These are phyloP conservation scores for Fusarium nelsonii DNA, from an alignment of 2,329 filamentous ascomycete species.

Conservation along the genomic window DNA sequence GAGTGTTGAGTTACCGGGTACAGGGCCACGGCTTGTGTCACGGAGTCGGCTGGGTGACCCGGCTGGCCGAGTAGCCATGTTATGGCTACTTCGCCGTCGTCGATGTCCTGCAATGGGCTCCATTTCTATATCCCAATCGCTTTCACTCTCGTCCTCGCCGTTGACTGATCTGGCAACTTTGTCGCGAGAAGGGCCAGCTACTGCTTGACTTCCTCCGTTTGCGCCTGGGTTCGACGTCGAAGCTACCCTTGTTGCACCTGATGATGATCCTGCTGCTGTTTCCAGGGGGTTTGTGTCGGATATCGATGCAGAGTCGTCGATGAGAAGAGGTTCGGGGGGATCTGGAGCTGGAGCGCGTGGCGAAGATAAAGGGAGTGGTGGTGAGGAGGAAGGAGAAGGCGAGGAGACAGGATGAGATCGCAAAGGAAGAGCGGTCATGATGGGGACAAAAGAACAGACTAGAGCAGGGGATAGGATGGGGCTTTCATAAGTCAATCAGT, in stretches of 20 bases:
- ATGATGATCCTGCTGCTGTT: slow-evolving; percentile 21
- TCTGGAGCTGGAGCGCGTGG: slow-evolving; percentile 21
- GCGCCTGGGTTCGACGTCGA: slow-evolving; percentile 14
- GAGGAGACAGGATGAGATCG: slow-evolving; percentile 34
- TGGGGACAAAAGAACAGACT: slow-evolving; percentile 38
- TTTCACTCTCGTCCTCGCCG: slow-evolving; percentile 54
- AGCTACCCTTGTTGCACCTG: slow-evolving; percentile 19
- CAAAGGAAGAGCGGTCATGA: slow-evolving; percentile 43
- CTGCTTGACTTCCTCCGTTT: slow-evolving; percentile 29
- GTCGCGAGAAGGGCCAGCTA: slow-evolving; percentile 38
- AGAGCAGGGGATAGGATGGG: slow-evolving; percentile 40
- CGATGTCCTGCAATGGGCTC: slow-evolving; percentile 66
- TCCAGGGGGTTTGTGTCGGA: slow-evolving; percentile 14
- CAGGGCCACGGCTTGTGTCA: slow-evolving; percentile 39
- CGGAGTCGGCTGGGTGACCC: slow-evolving; percentile 48
- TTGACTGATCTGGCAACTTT: slow-evolving; percentile 26
- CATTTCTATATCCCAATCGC: slow-evolving; percentile 66
- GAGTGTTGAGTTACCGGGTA: slow-evolving; percentile 50
- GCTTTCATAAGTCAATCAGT: slow-evolving; percentile 42
- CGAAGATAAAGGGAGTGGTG: slow-evolving; percentile 25
- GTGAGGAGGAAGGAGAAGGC: slow-evolving; percentile 26
- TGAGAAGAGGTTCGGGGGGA: slow-evolving; percentile 25
- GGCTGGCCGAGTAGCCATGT: slow-evolving; percentile 48
- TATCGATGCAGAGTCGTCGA: slow-evolving; percentile 20
- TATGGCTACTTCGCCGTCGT: slow-evolving; percentile 67